Evolutionary conservation across 352 stramenopile species (phyloP).

Genomic region (Aphanomyces astaci): DNA sequence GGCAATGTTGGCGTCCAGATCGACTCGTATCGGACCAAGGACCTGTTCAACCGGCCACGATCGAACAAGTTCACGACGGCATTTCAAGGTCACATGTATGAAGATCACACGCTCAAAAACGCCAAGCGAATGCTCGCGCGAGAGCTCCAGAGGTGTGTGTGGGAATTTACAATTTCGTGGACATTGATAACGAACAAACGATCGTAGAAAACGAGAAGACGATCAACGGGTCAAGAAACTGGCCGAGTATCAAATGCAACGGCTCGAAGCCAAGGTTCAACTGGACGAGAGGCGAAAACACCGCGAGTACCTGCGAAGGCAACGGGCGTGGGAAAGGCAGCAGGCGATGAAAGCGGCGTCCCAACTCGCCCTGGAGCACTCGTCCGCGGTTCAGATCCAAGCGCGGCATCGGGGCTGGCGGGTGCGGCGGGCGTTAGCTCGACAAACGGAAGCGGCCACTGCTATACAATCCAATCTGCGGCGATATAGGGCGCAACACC

Average conservation of each 20-base stretch:
- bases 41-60: slow-evolving; percentile 46
- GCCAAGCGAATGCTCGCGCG: slow-evolving; percentile 52
- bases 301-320: slow-evolving; percentile 16
- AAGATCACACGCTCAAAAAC: slow-evolving; percentile 66
- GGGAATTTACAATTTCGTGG: no score
- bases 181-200: no score
- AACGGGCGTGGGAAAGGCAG: slow-evolving; percentile 9
- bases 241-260: not conserved
- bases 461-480: slow-evolving; percentile 12
- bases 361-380: not conserved
- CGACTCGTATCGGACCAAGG: slow-evolving; percentile 53
- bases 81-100: slow-evolving; percentile 55
- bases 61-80: slow-evolving; percentile 55
- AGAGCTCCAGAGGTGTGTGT: slow-evolving; percentile 31
- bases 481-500: not conserved
- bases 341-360: slow-evolving; percentile 15
- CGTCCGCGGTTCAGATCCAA: slow-evolving; percentile 8
- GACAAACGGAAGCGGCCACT: not conserved
- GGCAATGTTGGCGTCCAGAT: slow-evolving; percentile 75
- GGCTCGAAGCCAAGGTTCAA: not conserved
- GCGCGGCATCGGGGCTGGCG: slow-evolving; percentile 2
- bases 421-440: not conserved
- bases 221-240: slow-evolving; percentile 11
- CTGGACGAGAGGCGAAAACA: slow-evolving; percentile 20
- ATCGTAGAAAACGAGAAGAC: slow-evolving; percentile 7